Base-by-base conservation (phyloP, 1,139 yeast species). In the Taphrina sp. region DNA sequence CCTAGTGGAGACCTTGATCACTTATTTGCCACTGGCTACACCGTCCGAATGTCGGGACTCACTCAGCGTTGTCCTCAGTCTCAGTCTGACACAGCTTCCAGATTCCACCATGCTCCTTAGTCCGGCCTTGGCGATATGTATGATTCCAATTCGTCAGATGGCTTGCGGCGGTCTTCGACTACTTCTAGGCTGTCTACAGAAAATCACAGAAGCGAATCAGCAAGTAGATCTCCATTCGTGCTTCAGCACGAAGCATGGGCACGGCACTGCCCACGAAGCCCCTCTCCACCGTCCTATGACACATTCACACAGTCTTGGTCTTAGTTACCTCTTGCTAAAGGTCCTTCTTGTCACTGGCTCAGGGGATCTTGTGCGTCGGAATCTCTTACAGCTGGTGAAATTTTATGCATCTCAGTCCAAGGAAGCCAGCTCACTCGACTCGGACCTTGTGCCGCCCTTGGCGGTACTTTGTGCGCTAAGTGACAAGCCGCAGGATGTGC, bases 141-240 rank as follows among this genome's bases (percentile, higher is more conserved):
- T 33, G 5, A 20, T 16, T 19, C 26, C 47, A n/a, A 29, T 43
- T 5, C 23, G 38, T 2, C 14, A 26, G 3, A 20, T 43, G 8
- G 47, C 47, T 12, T 43, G 38, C 2, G 47, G 35, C 12, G 47
- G 47, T 5, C 19, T 43, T 10, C 36, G 47, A 3, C 26, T 43
- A 12, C 19, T 43, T 8, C 19, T 20, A 5, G 34, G 36, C 10
- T 43, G 47, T 17, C 38, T 43, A 5, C 20, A 17, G 3, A 29
- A 31, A 20, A 43, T 43, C 36, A 14, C 35, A 5, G 23, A 24
- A 24, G 45, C 24, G 20, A 14, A 28, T 17, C 5, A 8, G n/a
- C n/a, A 12, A 26, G 35, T 5, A 1, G 28, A 12, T 2, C 22
- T 41, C 22, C 23, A 41, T 8, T 5, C 20, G 16, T 26, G 35